phyloP scores from a whole-genome alignment of 2,329 filamentous ascomycete species.

The Ophiostoma pallidulum region DNA sequence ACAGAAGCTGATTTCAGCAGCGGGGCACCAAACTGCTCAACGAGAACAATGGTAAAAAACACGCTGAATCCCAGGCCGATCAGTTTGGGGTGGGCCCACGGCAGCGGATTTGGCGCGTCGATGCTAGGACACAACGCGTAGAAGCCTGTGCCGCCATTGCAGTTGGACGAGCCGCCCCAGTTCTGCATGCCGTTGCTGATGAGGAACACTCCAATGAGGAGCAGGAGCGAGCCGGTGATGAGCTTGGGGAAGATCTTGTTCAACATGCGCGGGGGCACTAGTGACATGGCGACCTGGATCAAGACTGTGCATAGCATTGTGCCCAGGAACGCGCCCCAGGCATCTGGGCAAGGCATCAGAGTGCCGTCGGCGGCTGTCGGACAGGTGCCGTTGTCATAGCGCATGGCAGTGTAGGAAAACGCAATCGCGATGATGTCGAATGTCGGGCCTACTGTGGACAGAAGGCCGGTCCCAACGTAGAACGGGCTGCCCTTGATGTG shows the following conservation, averaged over 20 bases:
- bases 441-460: constrained; percentile 59
- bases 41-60: constrained; percentile 68
- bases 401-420: constrained; percentile 50
- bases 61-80: constrained; percentile 62
- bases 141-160: constrained; percentile 35
- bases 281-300: constrained; percentile 55
- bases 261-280: constrained; percentile 49
- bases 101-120: constrained; percentile 49
- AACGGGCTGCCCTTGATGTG: constrained; percentile 55
- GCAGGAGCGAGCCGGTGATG: constrained; percentile 58
- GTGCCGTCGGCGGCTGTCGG: constrained; percentile 46
- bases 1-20: constrained; percentile 76
- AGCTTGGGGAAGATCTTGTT: constrained; percentile 58
- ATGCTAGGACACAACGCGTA: constrained; percentile 49
- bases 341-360: constrained; percentile 51
- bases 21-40: constrained; percentile 69
- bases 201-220: constrained; percentile 57
- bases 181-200: constrained; percentile 54
- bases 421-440: constrained; percentile 59
- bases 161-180: constrained; percentile 56
- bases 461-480: constrained; percentile 54
- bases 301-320: constrained; percentile 39
- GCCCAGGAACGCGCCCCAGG: constrained; percentile 56
- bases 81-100: constrained; percentile 50
- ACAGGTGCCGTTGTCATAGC: constrained; percentile 56